Base-by-base conservation (phyloP, 2,329 filamentous ascomycete species). In the Bipolaris victoriae region DNA sequence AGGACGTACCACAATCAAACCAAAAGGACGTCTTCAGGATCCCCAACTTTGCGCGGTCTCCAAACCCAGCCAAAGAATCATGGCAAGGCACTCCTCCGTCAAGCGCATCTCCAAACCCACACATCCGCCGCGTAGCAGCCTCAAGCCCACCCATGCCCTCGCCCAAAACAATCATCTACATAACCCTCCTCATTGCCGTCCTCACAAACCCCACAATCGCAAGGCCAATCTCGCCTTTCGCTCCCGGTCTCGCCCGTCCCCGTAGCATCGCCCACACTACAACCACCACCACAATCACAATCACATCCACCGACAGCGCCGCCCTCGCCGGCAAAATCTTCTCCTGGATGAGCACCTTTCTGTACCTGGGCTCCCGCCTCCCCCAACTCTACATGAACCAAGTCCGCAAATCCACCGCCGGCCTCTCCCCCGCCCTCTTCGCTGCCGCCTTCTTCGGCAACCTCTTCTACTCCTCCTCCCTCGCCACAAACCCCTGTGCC, bases 321-420 rank as follows among this genome's bases (percentile, higher is more conserved):
- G 70, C 65, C 52, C 57, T 44, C 58, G 66, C 64, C 74, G 88
- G 52, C 39, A 77, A 74, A 49, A 64, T 78, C 43, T 76, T 77
- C 54, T 79, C 79, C 58, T 81, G 79, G 67, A 76, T 76, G 52
- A 75, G 74, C 33, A 79, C 79, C 5, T 71, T 77, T 37, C 70
- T 77, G 41, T 78, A 76, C 63, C 75, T 78, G 4, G 72, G 73
- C 52, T 71, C 71, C 10, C 70, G 74, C 16, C 65, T 73, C 53
- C 87, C 87, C 0, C 87, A 90, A 68, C 81, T 90, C 36, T 84
- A 86, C 78, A 87, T 88, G 67, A 90, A 90, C 74, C 84, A 85
- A 69, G 66, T 78, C 49, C 84, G 86, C 47, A 84, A 84, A 67
- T 88, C 85, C 41, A 89, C 87, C 10, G 80, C 86, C 1, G 87